Base-by-base conservation (phyloP, 768 basidiomycete genomes). In the Suillus paluster region DNA sequence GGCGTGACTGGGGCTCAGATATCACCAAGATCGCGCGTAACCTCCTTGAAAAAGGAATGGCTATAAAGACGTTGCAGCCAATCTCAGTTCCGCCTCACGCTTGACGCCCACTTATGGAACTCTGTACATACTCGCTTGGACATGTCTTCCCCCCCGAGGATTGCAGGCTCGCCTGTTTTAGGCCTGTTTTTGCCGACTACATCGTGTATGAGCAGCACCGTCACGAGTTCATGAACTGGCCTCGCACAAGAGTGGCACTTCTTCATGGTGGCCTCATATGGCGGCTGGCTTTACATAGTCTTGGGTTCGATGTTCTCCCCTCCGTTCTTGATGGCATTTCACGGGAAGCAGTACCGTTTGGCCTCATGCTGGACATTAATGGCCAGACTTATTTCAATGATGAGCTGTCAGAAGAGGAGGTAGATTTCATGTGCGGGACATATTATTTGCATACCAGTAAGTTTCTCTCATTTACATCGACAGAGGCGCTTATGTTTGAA, bases 191-290 rank as follows among this genome's bases (percentile, higher is more conserved):
- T 6, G 33, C 39, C 0, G 49, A 58, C n/a, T 58, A 58, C 30
- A 21, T 58, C 1, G 5, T 58, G 21, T 58, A 58, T 0, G 41
- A 58, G 25, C 39, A 49, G 33, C 17, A 55, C 17, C 25, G 15
- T 27, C 39, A 58, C 15, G 45, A 25, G 39, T 49, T 58, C 21
- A 58, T 58, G 58, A 49, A 34, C 10, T 9, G 19, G 33, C 58
- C 58, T 19, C 58, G 14, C 4, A 9, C 58, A 17, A 44, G 58
- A 27, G 58, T 17, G 0, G 58, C 58, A 17, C 49, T 58, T 23
- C 58, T 58, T 34, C 21, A 44, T 6, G 58, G 58, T 10, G 58
- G 58, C 2, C 23, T 58, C 21, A 9, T 58, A 19, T 58, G 58
- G 58, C 17, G 27, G 33, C 30, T 58, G 50, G 58, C 58, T n/a